Evolutionary conservation across 129 eudicot genomes (phyloP).

Genomic region (Solidago caesia): DNA sequence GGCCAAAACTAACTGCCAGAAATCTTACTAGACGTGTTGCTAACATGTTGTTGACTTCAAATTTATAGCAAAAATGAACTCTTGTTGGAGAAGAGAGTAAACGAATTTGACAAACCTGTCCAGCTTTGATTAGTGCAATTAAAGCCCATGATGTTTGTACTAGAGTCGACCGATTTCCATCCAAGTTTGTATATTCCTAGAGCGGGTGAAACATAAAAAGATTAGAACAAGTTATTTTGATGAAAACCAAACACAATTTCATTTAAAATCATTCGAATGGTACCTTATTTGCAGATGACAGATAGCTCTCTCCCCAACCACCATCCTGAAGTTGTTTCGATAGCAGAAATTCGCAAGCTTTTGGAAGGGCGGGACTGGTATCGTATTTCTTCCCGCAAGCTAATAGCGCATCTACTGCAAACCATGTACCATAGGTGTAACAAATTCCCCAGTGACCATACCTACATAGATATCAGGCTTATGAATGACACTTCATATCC

Average conservation of each 20-base stretch:
- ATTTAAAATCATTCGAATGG: neutral
- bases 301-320: slow-evolving; percentile 93
- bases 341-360: slow-evolving; percentile 53
- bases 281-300: slow-evolving; percentile 60
- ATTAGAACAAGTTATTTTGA: slow-evolving; percentile 1
- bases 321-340: slow-evolving; percentile 68
- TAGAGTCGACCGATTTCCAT: slow-evolving; percentile 49
- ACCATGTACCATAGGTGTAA: slow-evolving; percentile 78
- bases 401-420: slow-evolving; percentile 48
- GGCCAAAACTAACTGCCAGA: neutral
- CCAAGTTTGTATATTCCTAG: slow-evolving; percentile 39
- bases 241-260: neutral
- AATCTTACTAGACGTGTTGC: neutral
- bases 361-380: slow-evolving; percentile 39
- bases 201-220: neutral
- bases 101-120: slow-evolving; percentile 43
- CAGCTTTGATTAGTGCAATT: slow-evolving; percentile 50
- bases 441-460: slow-evolving; percentile 80
- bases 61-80: neutral
- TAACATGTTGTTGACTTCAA: neutral
- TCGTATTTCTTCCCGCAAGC: slow-evolving; percentile 51
- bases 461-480: slow-evolving; percentile 35
- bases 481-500: neutral
- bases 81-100: neutral
- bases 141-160: slow-evolving; percentile 73